Conservation (phyloP, 495 filamentous ascomycete genomes). For the Antarctomyces pellizariae region DNA sequence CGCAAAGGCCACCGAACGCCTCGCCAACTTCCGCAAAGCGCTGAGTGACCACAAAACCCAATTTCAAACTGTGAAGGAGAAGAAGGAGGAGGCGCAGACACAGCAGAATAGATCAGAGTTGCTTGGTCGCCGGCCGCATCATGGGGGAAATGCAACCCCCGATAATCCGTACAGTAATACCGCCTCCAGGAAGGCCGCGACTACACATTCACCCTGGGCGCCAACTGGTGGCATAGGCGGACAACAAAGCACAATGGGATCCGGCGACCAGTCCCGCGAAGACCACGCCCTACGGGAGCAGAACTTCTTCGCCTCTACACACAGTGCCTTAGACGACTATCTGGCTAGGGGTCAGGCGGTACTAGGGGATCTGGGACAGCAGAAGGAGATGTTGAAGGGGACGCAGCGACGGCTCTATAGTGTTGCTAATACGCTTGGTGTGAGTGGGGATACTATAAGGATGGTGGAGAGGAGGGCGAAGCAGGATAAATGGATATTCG, state of each 20-base stretch:
- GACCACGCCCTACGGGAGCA: conserved; percentile 76
- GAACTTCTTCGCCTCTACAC: conserved; percentile 56
- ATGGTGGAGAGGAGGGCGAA: conserved; percentile 81
- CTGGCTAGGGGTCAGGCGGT: conserved; percentile 78
- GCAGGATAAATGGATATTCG: conserved; percentile 97
- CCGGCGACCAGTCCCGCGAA: conserved; percentile 42
- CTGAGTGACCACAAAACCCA: conserved; percentile 53
- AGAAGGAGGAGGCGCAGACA: conserved; percentile 50
- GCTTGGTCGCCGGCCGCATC: conserved; percentile 71
- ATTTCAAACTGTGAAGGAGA: conserved; percentile 51
- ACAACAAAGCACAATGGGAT: conserved; percentile 14
- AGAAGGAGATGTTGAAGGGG: conserved; percentile 82
- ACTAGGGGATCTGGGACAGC: conserved; percentile 66
- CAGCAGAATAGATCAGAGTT: conserved; percentile 61
- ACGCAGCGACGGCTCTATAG: conserved; percentile 80
- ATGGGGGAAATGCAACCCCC: conserved; percentile 63
- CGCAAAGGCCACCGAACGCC: conserved; percentile 67
- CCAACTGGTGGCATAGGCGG: conserved; percentile 11
- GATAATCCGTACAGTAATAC: conserved; percentile 81
- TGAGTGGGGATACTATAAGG: conserved; percentile 87
- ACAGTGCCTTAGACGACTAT: conserved; percentile 76
- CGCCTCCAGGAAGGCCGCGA: conserved; percentile 16
- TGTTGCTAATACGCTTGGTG: conserved; percentile 79
- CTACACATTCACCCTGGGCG: conserved; percentile 8
- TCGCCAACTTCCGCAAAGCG: conserved; percentile 68